phyloP scores from a whole-genome alignment of 2,329 filamentous ascomycete species.

The Xylariales sp. region DNA sequence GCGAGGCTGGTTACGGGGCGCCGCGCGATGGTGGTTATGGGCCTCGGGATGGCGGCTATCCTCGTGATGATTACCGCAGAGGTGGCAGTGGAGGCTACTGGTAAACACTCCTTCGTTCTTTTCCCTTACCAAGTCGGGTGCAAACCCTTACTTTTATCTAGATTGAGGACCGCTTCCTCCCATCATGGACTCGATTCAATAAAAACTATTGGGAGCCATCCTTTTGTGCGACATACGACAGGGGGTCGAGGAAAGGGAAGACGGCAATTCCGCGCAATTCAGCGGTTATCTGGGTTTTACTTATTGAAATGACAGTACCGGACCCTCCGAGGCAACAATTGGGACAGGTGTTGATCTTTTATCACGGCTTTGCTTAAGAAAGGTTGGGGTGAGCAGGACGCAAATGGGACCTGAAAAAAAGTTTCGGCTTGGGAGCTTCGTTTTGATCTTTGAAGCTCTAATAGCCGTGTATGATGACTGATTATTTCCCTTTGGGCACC shows the following conservation, averaged over 20 bases:
- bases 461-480: slow-evolving; percentile 4
- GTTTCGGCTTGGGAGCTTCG: not conserved
- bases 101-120: too few species aligned
- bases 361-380: too few species aligned
- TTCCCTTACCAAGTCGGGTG: slow-evolving; percentile 17
- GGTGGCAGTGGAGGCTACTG: slow-evolving; percentile 24
- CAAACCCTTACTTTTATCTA: slow-evolving; percentile 28
- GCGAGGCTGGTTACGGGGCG: slow-evolving; percentile 44
- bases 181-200: too few species aligned
- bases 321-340: not conserved
- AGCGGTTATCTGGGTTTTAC: too few species aligned
- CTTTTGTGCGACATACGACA: too few species aligned
- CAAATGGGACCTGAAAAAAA: slow-evolving; percentile 1
- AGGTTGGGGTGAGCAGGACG: not conserved
- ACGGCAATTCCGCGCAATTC: too few species aligned
- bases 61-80: slow-evolving; percentile 27
- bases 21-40: slow-evolving; percentile 35
- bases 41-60: slow-evolving; percentile 41
- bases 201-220: too few species aligned
- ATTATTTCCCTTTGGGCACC: not conserved
- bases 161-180: slow-evolving; percentile 18
- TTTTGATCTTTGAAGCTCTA: not conserved
- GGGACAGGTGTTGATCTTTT: not conserved
- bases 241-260: too few species aligned
- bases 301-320: too few species aligned